Evolutionary conservation across 2,329 filamentous ascomycete genomes (phyloP), one percentile per base, ranked within the genome.

Genomic region (Eurotiales sp.): DNA sequence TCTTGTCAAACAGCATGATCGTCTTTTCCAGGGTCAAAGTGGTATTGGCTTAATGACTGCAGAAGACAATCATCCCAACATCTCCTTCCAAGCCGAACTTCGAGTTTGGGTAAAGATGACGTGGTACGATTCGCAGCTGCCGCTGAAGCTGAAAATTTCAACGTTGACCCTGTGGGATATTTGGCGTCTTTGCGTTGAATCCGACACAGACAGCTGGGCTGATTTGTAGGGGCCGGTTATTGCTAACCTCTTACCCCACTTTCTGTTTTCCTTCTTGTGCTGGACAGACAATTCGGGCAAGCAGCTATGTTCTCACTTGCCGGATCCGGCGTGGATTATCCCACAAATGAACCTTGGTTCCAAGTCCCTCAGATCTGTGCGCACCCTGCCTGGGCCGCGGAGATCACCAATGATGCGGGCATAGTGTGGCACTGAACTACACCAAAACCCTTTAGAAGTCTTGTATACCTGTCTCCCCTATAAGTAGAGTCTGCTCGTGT

Each of bases 401-500:
- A 6, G 25, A 27, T 27, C 6, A 3, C n/a, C 15, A 15, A 36
- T 15, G 32, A 15, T 17, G 34, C 34, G 15, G 2, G n/a, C 34
- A 19, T 37, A 21, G 3, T 12, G 8, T 11, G 12, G 34, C 34
- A 21, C 17, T 27, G 25, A 27, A 27, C 5, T 10, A 37, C 6
- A 11, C 2, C 17, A 22, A 47, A 12, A 22, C 15, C 21, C 46
- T 39, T 78, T 67, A 89, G 61, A 83, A 89, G 64, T 89, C 86
- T 61, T 88, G 86, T 19, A 89, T 68, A 0, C 86, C 86, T 17
- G 86, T 89, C 67, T 89, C 82, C 2, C 85, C 84, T 32, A 64
- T 61, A 51, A 68, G 53, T 42, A 55, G 59, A 6, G 53, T 51
- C 22, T 55, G 58, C 11, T 60, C 56, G 34, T 66, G 64, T 3